These are phyloP conservation scores for Corymbia citriodora DNA, from an alignment of 441 rosid genomes.

Conservation along the genomic window DNA sequence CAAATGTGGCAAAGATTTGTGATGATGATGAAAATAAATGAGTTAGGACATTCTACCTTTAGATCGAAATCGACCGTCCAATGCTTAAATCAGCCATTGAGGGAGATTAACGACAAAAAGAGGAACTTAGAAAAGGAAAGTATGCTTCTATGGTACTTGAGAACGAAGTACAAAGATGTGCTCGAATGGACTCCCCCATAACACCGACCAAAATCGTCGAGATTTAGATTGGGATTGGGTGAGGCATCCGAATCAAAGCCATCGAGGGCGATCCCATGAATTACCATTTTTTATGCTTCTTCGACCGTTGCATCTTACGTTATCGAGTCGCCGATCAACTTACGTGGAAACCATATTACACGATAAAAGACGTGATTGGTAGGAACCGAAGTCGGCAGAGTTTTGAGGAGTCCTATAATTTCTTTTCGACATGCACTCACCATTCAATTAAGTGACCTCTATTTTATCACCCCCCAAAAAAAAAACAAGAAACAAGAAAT, in stretches of 20 bases:
- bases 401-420: not conserved
- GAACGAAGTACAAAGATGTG: no score
- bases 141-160: no score
- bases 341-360: not conserved
- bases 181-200: no score
- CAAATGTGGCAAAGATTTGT: not conserved
- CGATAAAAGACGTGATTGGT: not conserved
- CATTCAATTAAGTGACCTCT: not conserved
- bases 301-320: no score
- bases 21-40: no score
- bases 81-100: not conserved
- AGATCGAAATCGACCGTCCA: not conserved
- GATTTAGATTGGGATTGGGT: no score
- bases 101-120: not conserved
- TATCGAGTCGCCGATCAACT: not conserved
- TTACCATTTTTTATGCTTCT: no score
- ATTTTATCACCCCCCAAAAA: not conserved
- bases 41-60: not conserved
- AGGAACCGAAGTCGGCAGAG: not conserved
- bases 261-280: no score
- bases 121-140: no score
- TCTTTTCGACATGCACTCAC: not conserved
- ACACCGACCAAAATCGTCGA: no score
- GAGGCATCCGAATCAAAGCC: no score
- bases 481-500: not conserved